Conservation (phyloP, 108 stramenopile genomes). For the Schizochytrium sp. region DNA sequence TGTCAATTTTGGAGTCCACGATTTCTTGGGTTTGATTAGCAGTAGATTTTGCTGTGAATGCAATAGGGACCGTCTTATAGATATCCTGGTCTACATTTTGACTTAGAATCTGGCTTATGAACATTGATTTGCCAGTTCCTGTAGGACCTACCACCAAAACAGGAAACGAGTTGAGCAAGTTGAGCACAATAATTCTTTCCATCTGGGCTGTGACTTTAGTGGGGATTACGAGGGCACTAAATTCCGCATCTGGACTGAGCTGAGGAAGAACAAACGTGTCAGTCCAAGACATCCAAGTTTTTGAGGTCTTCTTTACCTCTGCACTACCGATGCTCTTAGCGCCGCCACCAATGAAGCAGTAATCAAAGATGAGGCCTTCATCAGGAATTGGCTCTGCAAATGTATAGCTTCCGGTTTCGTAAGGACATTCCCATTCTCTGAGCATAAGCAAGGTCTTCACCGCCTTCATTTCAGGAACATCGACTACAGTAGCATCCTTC, state of each 20-base stretch:
- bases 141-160: constrained; percentile 77
- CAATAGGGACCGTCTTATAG: constrained; percentile 69
- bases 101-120: constrained; percentile 71
- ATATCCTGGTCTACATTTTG: constrained; percentile 65
- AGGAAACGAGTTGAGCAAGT: constrained; percentile 67
- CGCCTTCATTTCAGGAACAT: constrained; percentile 35
- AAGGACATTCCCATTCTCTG: constrained; percentile 67
- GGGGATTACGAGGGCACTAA: constrained; percentile 73
- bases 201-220: constrained; percentile 75
- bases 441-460: constrained; percentile 64
- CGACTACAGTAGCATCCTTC: constrained; percentile 43
- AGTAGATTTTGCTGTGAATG: constrained; percentile 76
- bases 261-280: constrained; percentile 73
- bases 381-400: constrained; percentile 59
- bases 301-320: constrained; percentile 28
- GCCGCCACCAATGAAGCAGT: constrained; percentile 67
- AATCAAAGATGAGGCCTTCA: constrained; percentile 71
- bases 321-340: constrained; percentile 62
- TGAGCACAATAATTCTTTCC: constrained; percentile 71
- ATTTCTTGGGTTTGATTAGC: constrained; percentile 78
- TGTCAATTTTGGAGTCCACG: constrained; percentile 76
- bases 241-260: constrained; percentile 70
- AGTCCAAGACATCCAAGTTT: constrained; percentile 74
- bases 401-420: not conserved
- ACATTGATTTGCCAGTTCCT: constrained; percentile 78